Evolutionary conservation across 148 eudicot species (phyloP), one percentile per base, ranked within the genome.

Genomic region (Fallopia convolvulus): DNA sequence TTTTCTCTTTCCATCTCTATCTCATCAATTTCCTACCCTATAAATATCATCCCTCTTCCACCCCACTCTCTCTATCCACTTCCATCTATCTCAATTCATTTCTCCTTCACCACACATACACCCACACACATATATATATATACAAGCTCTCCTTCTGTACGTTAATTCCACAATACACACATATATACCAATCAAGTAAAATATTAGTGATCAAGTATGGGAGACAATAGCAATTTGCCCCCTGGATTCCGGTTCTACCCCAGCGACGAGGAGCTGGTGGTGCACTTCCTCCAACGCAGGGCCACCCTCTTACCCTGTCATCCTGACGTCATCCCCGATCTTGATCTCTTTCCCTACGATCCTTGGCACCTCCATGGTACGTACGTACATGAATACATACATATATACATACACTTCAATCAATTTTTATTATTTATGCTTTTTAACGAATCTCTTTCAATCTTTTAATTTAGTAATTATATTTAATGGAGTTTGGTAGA

Each of bases 291-390:
- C 75, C 89, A 86, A 9, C 92, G 93, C 21, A 88, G 88, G 79
- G 88, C 92, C 5, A 77, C 84, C 3, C 84, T 90, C 70, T 75
- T 92, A 14, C 95, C 97, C 17, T 94, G 76, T 84, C 89, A 90
- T 42, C 97, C 97, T 1, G 93, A 92, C 73, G 82, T 90, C 81
- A 94, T 94, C 80, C 98, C 98, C 7, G 98, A 94, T 82, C 98
- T 94, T 74, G 92, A 89, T 70, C 89, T 92, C 60, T 77, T 79
- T 44, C 90, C 97, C 23, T 91, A 88, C 33, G 88, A 94, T 80
- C 98, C 98, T 21, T 94, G 98, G 98, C 93, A 94, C 32, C 82
- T 94, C 66, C 82, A 86, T 46, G 93, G 93, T 90, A 85, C 20
- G 14, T 60, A 41, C 49, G 0, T 36, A 10, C n/a, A 15, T 70